Percentiles rank a stretch among this genome's conserved stretches.
phyloP scores from a whole-genome alignment of 164 flowering plant species.

The Vitis cinerea region DNA sequence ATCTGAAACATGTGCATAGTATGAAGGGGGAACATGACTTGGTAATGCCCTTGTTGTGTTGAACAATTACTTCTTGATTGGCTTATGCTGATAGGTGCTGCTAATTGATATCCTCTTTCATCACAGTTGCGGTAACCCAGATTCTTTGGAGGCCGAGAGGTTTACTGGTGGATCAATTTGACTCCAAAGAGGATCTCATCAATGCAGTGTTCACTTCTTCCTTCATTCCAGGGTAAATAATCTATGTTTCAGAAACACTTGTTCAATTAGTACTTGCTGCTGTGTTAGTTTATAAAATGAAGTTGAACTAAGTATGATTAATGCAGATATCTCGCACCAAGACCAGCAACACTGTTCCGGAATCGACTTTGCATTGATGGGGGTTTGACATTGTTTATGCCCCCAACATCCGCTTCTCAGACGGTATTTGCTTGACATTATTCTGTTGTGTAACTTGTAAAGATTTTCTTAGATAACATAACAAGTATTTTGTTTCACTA shows the following conservation, averaged over 20 bases:
- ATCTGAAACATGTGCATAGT: no score
- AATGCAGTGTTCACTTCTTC: constrained; percentile 91
- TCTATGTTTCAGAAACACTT: neutral
- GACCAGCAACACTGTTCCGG: constrained; percentile 84
- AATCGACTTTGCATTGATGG: constrained; percentile 90
- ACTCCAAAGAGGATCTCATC: constrained; percentile 89
- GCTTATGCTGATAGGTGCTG: neutral
- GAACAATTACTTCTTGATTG: neutral
- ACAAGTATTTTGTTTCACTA: neutral
- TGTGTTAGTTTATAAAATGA: neutral
- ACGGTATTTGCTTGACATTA: constrained; percentile 51
- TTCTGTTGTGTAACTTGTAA: neutral
- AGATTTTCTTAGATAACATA: neutral
- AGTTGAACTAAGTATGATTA: constrained; percentile 1
- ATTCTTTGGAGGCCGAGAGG: constrained; percentile 89
- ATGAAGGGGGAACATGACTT: no score
- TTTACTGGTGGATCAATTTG: constrained; percentile 88
- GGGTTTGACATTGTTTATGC: constrained; percentile 95
- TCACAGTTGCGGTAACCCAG: constrained; percentile 89
- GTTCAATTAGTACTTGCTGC: neutral
- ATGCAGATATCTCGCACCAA: constrained; percentile 87
- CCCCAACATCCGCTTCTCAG: constrained; percentile 86
- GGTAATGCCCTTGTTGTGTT: no score
- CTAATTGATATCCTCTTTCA: constrained; percentile 13
- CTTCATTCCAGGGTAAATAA: constrained; percentile 84